Percentiles rank a stretch among this genome's conserved stretches.
Evolutionary conservation across 2,329 filamentous ascomycete genomes (phyloP).

Genomic region (Periglandula ipomoeae): DNA sequence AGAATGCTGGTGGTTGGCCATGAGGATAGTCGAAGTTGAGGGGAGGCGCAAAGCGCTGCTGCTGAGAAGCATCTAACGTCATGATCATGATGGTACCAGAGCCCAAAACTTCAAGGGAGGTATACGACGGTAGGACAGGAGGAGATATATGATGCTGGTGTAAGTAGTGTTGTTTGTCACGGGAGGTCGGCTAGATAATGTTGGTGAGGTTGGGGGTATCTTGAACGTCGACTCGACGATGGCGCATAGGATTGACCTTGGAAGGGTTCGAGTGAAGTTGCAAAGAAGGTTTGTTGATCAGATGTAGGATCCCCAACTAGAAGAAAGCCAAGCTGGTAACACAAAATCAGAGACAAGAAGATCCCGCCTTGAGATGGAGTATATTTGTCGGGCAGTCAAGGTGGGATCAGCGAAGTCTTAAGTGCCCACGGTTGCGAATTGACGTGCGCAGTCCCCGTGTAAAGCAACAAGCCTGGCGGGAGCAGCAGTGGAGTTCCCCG

Average conservation of each 20-base stretch:
- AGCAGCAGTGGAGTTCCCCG: constrained; percentile 27
- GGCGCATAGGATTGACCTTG: not conserved
- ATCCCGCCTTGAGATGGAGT: constrained; percentile 25
- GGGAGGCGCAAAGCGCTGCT: constrained; percentile 65
- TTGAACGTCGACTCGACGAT: not conserved
- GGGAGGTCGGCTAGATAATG: not conserved
- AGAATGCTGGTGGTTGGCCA: constrained; percentile 62
- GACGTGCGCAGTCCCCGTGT: constrained; percentile 31
- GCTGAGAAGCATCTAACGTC: constrained; percentile 76
- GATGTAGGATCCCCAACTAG: constrained; percentile 37
- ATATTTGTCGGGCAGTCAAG: constrained; percentile 21
- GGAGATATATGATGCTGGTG: not conserved
- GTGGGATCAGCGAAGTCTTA: constrained; percentile 54
- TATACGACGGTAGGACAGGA: not conserved
- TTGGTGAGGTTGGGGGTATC: not conserved
- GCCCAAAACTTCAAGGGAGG: not conserved
- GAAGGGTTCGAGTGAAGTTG: constrained; percentile 1
- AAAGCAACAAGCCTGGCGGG: constrained; percentile 28
- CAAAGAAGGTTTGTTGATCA: constrained; percentile 38
- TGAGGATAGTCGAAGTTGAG: constrained; percentile 69
- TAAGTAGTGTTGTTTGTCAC: not conserved
- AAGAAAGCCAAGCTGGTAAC: constrained; percentile 36
- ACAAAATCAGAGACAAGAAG: constrained; percentile 31
- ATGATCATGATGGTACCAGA: constrained; percentile 66
- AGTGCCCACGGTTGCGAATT: constrained; percentile 35